A percentile compares a stretch with the other conserved stretches of the same genome.
Conservation (phyloP, 495 filamentous ascomycete genomes). For the Lasiosphaeria ovina region DNA sequence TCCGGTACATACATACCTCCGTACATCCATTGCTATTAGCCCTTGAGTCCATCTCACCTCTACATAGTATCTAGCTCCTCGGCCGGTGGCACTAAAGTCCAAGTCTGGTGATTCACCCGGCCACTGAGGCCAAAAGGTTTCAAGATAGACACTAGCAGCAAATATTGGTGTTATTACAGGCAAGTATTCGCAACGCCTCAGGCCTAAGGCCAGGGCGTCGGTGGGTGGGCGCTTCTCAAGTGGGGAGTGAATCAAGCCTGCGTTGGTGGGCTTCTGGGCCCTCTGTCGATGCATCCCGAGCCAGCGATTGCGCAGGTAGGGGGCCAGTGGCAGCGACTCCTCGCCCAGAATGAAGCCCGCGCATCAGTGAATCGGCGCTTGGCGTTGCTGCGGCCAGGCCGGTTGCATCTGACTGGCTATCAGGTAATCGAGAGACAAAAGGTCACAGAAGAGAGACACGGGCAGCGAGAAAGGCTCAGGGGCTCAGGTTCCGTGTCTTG, state of each 20-base stretch:
- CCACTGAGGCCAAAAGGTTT: constrained; percentile 1
- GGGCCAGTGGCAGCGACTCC: background rate
- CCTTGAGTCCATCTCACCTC: background rate
- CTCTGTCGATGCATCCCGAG: background rate
- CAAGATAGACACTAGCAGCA: too few species aligned
- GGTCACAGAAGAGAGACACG: constrained; percentile 4
- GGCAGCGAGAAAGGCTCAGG: constrained; percentile 9
- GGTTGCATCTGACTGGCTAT: constrained; percentile 16
- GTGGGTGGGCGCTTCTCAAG: background rate
- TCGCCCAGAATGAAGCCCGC: constrained; percentile 5
- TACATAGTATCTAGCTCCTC: background rate
- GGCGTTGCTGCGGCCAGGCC: constrained; percentile 23
- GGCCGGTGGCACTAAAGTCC: background rate
- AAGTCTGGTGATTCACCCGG: constrained; percentile 9
- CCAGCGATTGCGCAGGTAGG: background rate
- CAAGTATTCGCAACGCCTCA: background rate
- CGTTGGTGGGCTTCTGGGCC: background rate
- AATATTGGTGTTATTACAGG: background rate
- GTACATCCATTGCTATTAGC: background rate
- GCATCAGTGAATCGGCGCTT: constrained; percentile 19
- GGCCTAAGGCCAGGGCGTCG: background rate
- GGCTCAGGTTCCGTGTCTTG: constrained; percentile 1
- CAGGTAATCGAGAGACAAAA: constrained; percentile 7
- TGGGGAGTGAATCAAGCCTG: background rate
- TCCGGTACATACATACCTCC: too few species aligned